Base-by-base conservation (phyloP, 2,329 filamentous ascomycete species). In the Colletotrichum siamense region DNA sequence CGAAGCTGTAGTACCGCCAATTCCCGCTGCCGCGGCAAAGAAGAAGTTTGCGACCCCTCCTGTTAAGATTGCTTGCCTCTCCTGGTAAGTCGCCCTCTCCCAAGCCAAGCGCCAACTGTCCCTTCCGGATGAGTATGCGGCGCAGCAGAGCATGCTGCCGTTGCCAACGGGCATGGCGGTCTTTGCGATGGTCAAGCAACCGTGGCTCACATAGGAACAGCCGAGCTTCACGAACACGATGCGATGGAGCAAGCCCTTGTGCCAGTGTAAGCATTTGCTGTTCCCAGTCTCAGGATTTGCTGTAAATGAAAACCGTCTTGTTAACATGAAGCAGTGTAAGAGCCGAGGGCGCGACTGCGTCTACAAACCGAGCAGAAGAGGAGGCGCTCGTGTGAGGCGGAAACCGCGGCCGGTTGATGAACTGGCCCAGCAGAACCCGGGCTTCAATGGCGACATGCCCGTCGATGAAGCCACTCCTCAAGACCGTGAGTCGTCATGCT, bases 61-160 rank as follows among this genome's bases (percentile, higher is more conserved):
- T 2, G 88, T 89, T 32, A 90, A 89, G 80, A 83, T 88, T 67
- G 88, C 88, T 26, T 89, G 88, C 78, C 83, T 89, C 73, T 85
- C 87, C 69, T 89, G 88, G 88, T 89, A 85, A 75, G 86, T 82
- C 63, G 65, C 36, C 69, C 16, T 28, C 18, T 12, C 52, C 49
- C 26, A 18, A 18, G 55, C 36, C 24, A 7, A 22, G 5, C 22
- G 7, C 4, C 15, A 5, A 24, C 6, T n/a, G 13, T 26, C 32
- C 26, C n/a, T 10, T 8, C 13, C 6, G 8, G 26, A 30, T 30
- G 22, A 10, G 55, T 59, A 59, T 30, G 26, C 26, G 24, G 55
- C 55, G 26, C 55, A 28, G 13, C 26, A 59, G 24, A 59, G 26
- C 55, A 30, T 30, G 26, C 16, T 59, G 55, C 55, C 55, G 16